Evolutionary conservation across 768 basidiomycete genomes (phyloP).

Genomic region (Chlorophyllum brunneum): DNA sequence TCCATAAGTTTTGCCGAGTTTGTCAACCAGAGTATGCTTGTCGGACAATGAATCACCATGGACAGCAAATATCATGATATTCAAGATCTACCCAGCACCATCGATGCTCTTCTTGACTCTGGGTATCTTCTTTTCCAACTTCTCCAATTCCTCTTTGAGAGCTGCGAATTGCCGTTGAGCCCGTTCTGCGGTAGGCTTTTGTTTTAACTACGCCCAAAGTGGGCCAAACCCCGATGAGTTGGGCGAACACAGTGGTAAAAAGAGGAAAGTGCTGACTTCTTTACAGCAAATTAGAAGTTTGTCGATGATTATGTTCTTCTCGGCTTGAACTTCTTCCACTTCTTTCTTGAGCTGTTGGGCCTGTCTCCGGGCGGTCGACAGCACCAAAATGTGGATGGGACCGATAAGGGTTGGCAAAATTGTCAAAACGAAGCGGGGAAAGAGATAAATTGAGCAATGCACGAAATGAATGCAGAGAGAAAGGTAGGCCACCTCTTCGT

Average conservation of each 20-base stretch:
- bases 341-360: constrained; percentile 68
- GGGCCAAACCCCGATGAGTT: constrained; percentile 17
- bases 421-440: not conserved
- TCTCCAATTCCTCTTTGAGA: constrained; percentile 82
- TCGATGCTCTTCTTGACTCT: constrained; percentile 36
- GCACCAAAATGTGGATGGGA: not conserved
- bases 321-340: constrained; percentile 74
- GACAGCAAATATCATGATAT: constrained; percentile 1
- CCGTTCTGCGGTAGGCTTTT: constrained; percentile 78
- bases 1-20: not conserved
- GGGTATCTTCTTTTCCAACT: constrained; percentile 68
- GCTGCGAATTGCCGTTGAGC: constrained; percentile 79
- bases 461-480: constrained; percentile 1
- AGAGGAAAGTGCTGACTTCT: constrained; percentile 54
- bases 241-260: constrained; percentile 9
- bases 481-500: constrained; percentile 59
- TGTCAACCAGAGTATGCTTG: not conserved
- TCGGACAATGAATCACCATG: constrained; percentile 7
- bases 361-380: constrained; percentile 29
- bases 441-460: constrained; percentile 1
- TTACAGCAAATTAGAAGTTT: constrained; percentile 83
- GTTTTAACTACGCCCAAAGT: constrained; percentile 28
- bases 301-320: constrained; percentile 77
- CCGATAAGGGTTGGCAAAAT: not conserved
- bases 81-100: constrained; percentile 17